A percentile compares a stretch with the other conserved stretches of the same genome.
phyloP scores from a whole-genome alignment of 768 basidiomycete species.

The Tricholoma bakamatsutake region DNA sequence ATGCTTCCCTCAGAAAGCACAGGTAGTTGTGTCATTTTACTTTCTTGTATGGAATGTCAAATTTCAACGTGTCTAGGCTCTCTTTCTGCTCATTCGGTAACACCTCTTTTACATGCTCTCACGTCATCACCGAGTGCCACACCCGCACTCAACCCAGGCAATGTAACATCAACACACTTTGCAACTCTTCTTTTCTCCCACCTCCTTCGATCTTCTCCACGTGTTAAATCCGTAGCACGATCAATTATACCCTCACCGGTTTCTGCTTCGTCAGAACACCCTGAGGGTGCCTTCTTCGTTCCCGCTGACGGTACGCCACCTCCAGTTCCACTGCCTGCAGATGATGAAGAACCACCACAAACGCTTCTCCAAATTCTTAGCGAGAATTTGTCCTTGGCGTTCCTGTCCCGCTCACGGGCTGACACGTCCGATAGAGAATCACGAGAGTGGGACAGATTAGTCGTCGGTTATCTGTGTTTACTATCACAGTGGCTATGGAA shows the following conservation, averaged over 20 bases:
- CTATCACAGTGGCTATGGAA: conserved; percentile 97
- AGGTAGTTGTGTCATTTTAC: conserved; percentile 14
- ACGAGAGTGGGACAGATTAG: conserved; percentile 86
- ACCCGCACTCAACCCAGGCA: conserved; percentile 41
- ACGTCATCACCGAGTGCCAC: conserved; percentile 55
- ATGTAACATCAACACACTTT: conserved; percentile 63
- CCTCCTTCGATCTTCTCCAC: conserved; percentile 62
- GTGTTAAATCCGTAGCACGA: conserved; percentile 59
- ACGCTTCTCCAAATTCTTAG: conserved; percentile 78
- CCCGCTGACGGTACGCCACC: conserved; percentile 60
- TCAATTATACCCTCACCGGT: conserved; percentile 50
- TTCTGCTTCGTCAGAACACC: conserved; percentile 22
- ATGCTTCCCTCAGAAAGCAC: conserved; percentile 62
- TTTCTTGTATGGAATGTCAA: neutral
- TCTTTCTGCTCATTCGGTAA: conserved; percentile 39
- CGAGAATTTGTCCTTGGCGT: conserved; percentile 85
- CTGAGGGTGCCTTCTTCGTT: conserved; percentile 54
- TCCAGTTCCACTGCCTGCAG: conserved; percentile 27
- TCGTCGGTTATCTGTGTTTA: conserved; percentile 79
- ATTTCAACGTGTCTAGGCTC: conserved; percentile 15
- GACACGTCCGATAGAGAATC: conserved; percentile 65
- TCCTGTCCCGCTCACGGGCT: conserved; percentile 68
- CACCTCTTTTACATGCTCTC: conserved; percentile 68
- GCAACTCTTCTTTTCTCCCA: conserved; percentile 77
- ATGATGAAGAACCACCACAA: conserved; percentile 62